Percentiles rank a stretch among this genome's conserved stretches.
Evolutionary conservation across 768 basidiomycete species (phyloP).

Genomic region (Russula earlei): DNA sequence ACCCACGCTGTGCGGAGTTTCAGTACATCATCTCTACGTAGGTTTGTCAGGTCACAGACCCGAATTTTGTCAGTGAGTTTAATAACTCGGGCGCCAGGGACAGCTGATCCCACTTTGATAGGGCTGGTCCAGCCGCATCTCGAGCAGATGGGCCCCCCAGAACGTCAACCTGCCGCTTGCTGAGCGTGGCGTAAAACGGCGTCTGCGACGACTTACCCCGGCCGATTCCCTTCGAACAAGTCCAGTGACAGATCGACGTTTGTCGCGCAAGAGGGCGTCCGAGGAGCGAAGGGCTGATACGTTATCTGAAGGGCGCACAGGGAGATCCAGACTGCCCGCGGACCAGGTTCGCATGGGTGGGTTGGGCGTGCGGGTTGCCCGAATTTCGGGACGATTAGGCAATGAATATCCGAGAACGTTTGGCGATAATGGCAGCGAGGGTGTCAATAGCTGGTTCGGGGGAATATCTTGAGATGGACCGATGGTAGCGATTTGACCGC

Average conservation of each 20-base stretch:
- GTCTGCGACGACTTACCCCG: conserved; percentile 41
- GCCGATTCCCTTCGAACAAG: conserved; percentile 67
- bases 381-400: conserved; percentile 55
- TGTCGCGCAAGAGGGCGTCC: conserved; percentile 45
- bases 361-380: conserved; percentile 53
- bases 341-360: conserved; percentile 80
- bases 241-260: conserved; percentile 65
- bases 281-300: conserved; percentile 29
- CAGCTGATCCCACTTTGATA: conserved; percentile 96
- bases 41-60: conserved; percentile 43
- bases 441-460: conserved; percentile 31
- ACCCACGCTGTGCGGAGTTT: conserved; percentile 54
- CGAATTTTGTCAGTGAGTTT: conserved; percentile 85
- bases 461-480: conserved; percentile 36
- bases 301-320: conserved; percentile 43
- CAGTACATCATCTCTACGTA: conserved; percentile 5
- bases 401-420: conserved; percentile 48
- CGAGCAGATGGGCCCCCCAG: conserved; percentile 47
- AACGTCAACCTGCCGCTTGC: conserved; percentile 36
- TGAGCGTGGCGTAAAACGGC: conserved; percentile 1
- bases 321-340: conserved; percentile 67
- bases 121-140: conserved; percentile 59
- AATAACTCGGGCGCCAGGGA: conserved; percentile 78
- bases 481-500: conserved; percentile 25
- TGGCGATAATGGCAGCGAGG: conserved; percentile 32